Evolutionary conservation across 176 grass and related monocot genomes (phyloP).

Genomic region (Leersia perrieri): DNA sequence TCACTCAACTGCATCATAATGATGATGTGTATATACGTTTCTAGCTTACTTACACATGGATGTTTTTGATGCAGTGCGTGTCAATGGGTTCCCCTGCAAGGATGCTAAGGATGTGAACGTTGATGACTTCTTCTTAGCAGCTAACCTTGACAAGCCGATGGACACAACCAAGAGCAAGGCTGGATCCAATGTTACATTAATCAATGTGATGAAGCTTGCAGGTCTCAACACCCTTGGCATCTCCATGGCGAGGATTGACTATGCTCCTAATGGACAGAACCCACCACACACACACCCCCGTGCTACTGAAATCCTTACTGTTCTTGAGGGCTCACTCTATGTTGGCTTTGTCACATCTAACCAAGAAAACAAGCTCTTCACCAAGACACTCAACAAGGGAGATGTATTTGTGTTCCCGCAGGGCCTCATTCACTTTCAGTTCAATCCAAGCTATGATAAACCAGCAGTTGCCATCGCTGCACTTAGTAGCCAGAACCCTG

Average conservation of each 20-base stretch:
- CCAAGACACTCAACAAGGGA: conserved; percentile 35
- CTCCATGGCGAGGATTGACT: conserved; percentile 23
- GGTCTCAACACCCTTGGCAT: conserved; percentile 22
- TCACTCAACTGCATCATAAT: neutral
- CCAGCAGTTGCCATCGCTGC: conserved; percentile 12
- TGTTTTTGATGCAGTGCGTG: neutral
- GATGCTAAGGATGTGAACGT: neutral
- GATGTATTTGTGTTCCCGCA: conserved; percentile 30
- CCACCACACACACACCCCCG: conserved; percentile 37
- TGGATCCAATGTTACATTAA: neutral
- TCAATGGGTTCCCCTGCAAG: conserved; percentile 7
- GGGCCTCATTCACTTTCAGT: conserved; percentile 38
- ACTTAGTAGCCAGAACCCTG: conserved; percentile 26
- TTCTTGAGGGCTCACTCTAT: conserved; percentile 33
- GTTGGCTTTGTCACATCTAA: conserved; percentile 38
- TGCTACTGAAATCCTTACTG: neutral
- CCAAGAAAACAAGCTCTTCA: conserved; percentile 14
- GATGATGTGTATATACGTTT: neutral
- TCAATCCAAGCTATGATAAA: conserved; percentile 3
- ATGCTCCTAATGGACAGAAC: neutral
- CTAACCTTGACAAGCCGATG: neutral
- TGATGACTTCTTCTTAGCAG: conserved; percentile 14
- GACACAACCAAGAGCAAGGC: neutral
- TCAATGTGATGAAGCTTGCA: neutral
- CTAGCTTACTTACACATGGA: neutral